phyloP scores from a whole-genome alignment of 164 flowering plant species.

The Tetracentron sinense region DNA sequence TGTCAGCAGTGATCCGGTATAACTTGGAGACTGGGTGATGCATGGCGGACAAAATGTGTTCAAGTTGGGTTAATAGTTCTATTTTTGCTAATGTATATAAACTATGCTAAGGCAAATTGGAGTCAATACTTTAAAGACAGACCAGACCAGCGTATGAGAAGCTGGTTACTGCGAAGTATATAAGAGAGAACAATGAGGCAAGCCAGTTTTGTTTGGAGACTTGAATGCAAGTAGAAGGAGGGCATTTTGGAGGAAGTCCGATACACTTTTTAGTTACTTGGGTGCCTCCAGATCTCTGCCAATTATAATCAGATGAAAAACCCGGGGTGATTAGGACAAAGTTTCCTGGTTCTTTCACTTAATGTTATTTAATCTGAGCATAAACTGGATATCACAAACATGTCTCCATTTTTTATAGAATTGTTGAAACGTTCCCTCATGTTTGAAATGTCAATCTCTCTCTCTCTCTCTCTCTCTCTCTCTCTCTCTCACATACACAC shows the following conservation, averaged over 20 bases:
- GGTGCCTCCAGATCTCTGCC: neutral
- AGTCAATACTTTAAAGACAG: neutral
- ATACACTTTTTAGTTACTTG: neutral
- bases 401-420: too few relatives aligned
- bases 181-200: neutral
- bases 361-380: too few relatives aligned
- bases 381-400: too few relatives aligned
- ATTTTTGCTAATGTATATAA: neutral
- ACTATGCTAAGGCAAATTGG: neutral
- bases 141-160: neutral
- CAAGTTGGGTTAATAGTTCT: neutral
- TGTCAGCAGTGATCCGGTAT: constrained; percentile 42
- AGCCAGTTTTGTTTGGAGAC: neutral
- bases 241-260: neutral
- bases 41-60: neutral
- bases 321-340: neutral
- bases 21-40: constrained; percentile 31
- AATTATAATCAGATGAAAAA: neutral
- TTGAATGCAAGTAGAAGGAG: neutral
- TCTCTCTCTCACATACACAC: too few relatives aligned
- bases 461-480: too few relatives aligned
- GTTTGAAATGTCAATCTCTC: too few relatives aligned
- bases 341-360: neutral
- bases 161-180: neutral
- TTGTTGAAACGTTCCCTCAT: too few relatives aligned